These are phyloP conservation scores for Pythium monospermum DNA, from an alignment of 352 stramenopile genomes.

Conservation along the genomic window DNA sequence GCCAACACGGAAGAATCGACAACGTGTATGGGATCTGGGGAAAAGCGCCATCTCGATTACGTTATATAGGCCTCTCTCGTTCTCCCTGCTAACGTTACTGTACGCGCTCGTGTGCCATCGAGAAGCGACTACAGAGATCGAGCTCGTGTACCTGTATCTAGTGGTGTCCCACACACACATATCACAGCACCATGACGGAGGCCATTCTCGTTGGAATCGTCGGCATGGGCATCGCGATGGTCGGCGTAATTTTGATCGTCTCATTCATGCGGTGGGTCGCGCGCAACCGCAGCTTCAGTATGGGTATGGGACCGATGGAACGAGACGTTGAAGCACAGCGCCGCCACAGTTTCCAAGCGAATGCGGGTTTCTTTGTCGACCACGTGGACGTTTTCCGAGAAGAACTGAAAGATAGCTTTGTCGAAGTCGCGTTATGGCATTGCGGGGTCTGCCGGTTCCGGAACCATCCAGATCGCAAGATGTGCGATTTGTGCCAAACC, in stretches of 20 bases:
- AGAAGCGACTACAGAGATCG: no score
- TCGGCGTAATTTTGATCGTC: slow-evolving; percentile 21
- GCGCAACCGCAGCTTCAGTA: slow-evolving; percentile 14
- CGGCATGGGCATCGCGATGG: slow-evolving; percentile 18
- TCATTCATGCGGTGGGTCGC: slow-evolving; percentile 22
- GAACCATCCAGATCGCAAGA: slow-evolving; percentile 75
- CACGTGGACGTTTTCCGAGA: slow-evolving; percentile 67
- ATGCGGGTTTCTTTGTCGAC: slow-evolving; percentile 39
- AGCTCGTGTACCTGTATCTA: no score
- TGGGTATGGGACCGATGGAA: slow-evolving; percentile 26
- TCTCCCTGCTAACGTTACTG: no score
- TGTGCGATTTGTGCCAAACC: slow-evolving; percentile 86
- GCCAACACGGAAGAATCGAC: no score
- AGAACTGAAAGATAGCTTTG: slow-evolving; percentile 75
- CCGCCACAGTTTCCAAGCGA: slow-evolving; percentile 9
- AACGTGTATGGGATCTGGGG: no score
- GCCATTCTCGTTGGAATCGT: slow-evolving; percentile 22
- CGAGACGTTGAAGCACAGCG: slow-evolving; percentile 18
- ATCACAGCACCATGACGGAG: slow-evolving; percentile 12
- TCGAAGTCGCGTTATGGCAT: slow-evolving; percentile 78
- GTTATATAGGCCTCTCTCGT: no score
- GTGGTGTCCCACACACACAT: no score
- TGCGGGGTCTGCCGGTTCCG: slow-evolving; percentile 88
- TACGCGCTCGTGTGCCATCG: no score
- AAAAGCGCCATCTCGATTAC: no score